Conservation (phyloP, 176 grass and related monocot genomes). For the Paspalum notatum region DNA sequence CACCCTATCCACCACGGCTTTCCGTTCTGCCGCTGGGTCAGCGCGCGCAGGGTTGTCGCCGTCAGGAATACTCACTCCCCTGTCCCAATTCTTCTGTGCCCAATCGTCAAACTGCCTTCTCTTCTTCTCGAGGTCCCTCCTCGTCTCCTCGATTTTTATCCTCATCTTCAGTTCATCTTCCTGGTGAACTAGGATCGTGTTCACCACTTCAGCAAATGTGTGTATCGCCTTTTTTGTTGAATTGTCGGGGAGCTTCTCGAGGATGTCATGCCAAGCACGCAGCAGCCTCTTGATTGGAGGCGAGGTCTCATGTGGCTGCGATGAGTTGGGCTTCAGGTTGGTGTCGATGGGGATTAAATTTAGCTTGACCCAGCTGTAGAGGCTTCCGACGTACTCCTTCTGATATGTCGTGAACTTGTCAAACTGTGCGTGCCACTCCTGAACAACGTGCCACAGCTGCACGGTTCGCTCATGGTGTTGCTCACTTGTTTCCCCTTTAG, state of each 20-base stretch:
- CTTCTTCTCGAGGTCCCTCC: slow-evolving; percentile 62
- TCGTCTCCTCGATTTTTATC: slow-evolving; percentile 46
- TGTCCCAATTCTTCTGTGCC: slow-evolving; percentile 61
- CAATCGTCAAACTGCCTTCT: slow-evolving; percentile 69
- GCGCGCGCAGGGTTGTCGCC: slow-evolving; percentile 30
- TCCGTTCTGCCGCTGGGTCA: slow-evolving; percentile 54
- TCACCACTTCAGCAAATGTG: slow-evolving; percentile 63
- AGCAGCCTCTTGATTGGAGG: slow-evolving; percentile 77
- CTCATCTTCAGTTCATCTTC: slow-evolving; percentile 61
- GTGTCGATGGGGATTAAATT: slow-evolving; percentile 72
- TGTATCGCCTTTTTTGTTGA: slow-evolving; percentile 50
- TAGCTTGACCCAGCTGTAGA: slow-evolving; percentile 71
- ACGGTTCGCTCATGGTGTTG: slow-evolving; percentile 60
- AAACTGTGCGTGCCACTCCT: slow-evolving; percentile 66
- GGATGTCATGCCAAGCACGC: slow-evolving; percentile 56
- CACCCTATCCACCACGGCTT: slow-evolving; percentile 41
- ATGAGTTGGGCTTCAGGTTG: slow-evolving; percentile 53
- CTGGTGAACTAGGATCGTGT: slow-evolving; percentile 62
- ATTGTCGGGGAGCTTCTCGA: slow-evolving; percentile 60
- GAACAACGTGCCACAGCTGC: slow-evolving; percentile 56
- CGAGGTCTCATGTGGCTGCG: slow-evolving; percentile 49
- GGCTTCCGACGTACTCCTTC: slow-evolving; percentile 57
- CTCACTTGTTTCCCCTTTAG: slow-evolving; percentile 56
- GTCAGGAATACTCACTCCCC: slow-evolving; percentile 36
- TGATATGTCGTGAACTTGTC: slow-evolving; percentile 61